These are phyloP conservation scores for Hypoxylon subgilvum DNA, from an alignment of 495 filamentous ascomycete species.

Conservation along the genomic window DNA sequence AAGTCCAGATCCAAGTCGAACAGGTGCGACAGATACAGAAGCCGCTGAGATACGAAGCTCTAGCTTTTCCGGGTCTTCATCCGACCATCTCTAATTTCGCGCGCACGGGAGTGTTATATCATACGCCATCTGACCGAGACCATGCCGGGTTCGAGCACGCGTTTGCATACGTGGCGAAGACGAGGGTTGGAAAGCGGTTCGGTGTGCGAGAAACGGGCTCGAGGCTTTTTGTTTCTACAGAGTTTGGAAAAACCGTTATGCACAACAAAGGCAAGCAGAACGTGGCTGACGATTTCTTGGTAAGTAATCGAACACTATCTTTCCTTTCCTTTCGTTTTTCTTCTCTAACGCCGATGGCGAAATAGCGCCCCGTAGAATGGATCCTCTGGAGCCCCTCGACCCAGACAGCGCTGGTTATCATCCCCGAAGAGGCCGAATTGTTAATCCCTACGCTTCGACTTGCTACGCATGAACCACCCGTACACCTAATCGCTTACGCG, in stretches of 20 bases:
- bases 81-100: conserved; percentile 38
- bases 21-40: conserved; percentile 55
- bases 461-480: neutral
- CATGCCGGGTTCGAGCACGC: conserved; percentile 32
- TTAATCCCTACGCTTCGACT: conserved; percentile 53
- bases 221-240: conserved; percentile 41
- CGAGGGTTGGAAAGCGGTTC: conserved; percentile 39
- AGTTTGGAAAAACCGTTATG: conserved; percentile 43
- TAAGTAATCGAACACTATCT: too few relatives aligned
- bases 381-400: conserved; percentile 37
- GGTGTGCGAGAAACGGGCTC: conserved; percentile 30
- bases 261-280: conserved; percentile 8
- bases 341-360: too few relatives aligned
- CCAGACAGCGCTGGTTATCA: conserved; percentile 54
- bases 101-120: conserved; percentile 34
- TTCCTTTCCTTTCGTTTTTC: too few relatives aligned
- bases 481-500: conserved; percentile 56
- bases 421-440: conserved; percentile 59
- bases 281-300: conserved; percentile 7
- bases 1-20: conserved; percentile 55
- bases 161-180: conserved; percentile 32
- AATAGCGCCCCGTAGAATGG: conserved; percentile 47
- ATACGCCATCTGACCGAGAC: too few relatives aligned
- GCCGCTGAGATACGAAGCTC: conserved; percentile 34
- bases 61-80: conserved; percentile 42